A percentile compares a stretch with the other conserved stretches of the same genome.
Conservation (phyloP, 257 asterid genomes). For the Nicotiana sylvestris region DNA sequence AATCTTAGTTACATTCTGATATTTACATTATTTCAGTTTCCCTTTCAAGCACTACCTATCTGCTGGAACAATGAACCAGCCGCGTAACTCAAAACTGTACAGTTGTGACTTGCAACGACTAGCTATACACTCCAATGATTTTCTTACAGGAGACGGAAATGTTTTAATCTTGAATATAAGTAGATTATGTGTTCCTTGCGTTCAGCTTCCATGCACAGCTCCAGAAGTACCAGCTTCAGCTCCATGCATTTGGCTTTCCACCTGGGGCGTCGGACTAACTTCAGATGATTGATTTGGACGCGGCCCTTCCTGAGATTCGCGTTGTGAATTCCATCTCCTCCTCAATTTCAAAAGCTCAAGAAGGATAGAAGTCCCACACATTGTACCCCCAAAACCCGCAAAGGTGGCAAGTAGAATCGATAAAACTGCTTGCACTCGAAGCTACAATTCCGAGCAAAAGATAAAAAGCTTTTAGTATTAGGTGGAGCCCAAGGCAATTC, state of each 20-base stretch:
- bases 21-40: conserved; percentile 9
- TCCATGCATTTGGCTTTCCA: conserved; percentile 26
- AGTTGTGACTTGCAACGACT: neutral
- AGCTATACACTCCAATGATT: neutral
- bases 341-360: conserved; percentile 64
- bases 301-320: conserved; percentile 20
- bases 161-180: neutral
- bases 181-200: neutral
- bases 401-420: conserved; percentile 73
- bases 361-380: conserved; percentile 73
- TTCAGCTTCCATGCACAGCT: conserved; percentile 23
- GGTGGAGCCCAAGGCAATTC: conserved; percentile 1
- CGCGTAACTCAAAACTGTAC: neutral
- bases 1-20: neutral
- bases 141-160: neutral
- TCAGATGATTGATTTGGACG: conserved; percentile 38
- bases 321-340: conserved; percentile 27
- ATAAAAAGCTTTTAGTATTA: conserved; percentile 8
- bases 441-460: conserved; percentile 33
- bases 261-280: conserved; percentile 23
- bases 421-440: conserved; percentile 68
- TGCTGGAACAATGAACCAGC: neutral
- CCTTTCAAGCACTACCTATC: neutral
- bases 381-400: conserved; percentile 84
- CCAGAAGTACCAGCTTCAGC: conserved; percentile 26